phyloP scores from a whole-genome alignment of 768 basidiomycete species.

The Boletus pseudo-olivaceus region DNA sequence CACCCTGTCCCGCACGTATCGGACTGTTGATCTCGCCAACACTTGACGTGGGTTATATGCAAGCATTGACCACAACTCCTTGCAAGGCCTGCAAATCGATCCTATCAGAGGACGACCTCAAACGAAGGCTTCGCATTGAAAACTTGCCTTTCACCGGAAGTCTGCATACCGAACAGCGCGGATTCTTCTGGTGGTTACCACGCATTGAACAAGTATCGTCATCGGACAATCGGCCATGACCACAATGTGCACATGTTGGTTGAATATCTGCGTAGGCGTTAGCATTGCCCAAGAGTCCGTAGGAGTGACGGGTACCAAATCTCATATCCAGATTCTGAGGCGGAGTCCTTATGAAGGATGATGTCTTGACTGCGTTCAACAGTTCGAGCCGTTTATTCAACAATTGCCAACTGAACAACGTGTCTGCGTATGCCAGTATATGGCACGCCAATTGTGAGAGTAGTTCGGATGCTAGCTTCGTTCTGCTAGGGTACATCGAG shows the following conservation, averaged over 20 bases:
- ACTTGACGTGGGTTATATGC: slow-evolving; percentile 64
- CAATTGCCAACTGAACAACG: slow-evolving; percentile 71
- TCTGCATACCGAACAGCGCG: slow-evolving; percentile 69
- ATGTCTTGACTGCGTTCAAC: slow-evolving; percentile 55
- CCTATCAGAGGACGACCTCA: background rate
- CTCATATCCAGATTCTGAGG: slow-evolving; percentile 34
- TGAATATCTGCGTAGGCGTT: slow-evolving; percentile 38
- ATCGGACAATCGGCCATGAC: slow-evolving; percentile 31
- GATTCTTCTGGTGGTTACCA: slow-evolving; percentile 40
- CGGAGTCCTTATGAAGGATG: slow-evolving; percentile 18
- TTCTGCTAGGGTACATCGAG: slow-evolving; percentile 3
- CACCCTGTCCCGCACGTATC: slow-evolving; percentile 65
- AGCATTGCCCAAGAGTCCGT: slow-evolving; percentile 1
- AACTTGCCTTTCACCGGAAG: slow-evolving; percentile 68
- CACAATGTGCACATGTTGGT: slow-evolving; percentile 47
- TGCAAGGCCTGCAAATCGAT: slow-evolving; percentile 48
- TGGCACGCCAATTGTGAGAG: slow-evolving; percentile 49
- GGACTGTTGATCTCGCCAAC: slow-evolving; percentile 46
- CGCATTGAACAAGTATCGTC: slow-evolving; percentile 42
- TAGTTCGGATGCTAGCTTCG: slow-evolving; percentile 18
- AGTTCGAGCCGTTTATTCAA: slow-evolving; percentile 70
- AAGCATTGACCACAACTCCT: slow-evolving; percentile 57
- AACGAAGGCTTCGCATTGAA: background rate
- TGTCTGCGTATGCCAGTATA: slow-evolving; percentile 69
- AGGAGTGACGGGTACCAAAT: slow-evolving; percentile 25